Percentiles rank a stretch among this genome's conserved stretches.
These are phyloP conservation scores for Picea mariana DNA, from an alignment of 83 land plant genomes.

Conservation along the genomic window DNA sequence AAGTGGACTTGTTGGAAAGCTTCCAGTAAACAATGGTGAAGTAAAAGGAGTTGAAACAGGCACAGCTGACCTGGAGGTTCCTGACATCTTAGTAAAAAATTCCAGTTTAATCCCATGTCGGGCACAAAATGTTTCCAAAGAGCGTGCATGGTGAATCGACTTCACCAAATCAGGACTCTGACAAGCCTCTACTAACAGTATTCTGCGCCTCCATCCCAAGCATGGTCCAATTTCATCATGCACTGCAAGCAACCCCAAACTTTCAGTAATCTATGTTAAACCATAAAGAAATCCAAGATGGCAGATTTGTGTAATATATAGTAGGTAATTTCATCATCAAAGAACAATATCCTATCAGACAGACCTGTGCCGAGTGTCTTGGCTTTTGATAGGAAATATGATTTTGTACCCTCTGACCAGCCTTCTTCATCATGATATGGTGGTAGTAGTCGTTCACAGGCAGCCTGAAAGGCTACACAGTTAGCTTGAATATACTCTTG, in stretches of 20 bases:
- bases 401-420: constrained; percentile 50
- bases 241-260: constrained; percentile 19
- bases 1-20: constrained; percentile 92
- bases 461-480: constrained; percentile 54
- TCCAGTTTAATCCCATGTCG: constrained; percentile 66
- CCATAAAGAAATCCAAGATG: neutral
- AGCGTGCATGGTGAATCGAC: constrained; percentile 67
- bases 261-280: constrained; percentile 8
- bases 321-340: neutral
- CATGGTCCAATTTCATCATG: constrained; percentile 58
- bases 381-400: constrained; percentile 26
- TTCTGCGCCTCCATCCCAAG: constrained; percentile 86
- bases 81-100: constrained; percentile 33
- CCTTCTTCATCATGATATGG: constrained; percentile 71
- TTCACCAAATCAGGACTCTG: constrained; percentile 70
- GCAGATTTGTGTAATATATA: neutral
- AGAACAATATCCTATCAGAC: neutral
- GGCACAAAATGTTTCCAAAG: constrained; percentile 81
- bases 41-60: constrained; percentile 67
- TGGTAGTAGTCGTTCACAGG: constrained; percentile 68
- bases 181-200: constrained; percentile 79
- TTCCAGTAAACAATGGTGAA: constrained; percentile 91
- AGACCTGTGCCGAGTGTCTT: constrained; percentile 41
- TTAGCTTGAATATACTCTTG: constrained; percentile 80
- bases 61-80: constrained; percentile 32